These are phyloP conservation scores for Periglandula ipomoeae DNA, from an alignment of 2,329 filamentous ascomycete species.

Conservation along the genomic window DNA sequence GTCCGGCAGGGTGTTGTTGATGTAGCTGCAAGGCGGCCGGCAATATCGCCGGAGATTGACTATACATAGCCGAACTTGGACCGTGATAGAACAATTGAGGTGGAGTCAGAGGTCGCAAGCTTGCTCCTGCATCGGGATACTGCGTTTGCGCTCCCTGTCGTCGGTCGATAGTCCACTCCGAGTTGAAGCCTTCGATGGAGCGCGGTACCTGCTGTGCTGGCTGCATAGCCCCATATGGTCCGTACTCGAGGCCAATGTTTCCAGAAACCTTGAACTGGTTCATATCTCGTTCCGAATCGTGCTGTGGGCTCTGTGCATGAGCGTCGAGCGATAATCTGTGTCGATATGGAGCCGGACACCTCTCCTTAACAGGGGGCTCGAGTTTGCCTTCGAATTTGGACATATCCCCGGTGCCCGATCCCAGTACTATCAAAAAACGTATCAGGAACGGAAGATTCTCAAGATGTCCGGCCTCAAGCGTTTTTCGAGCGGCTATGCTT, in stretches of 20 bases:
- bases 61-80: slow-evolving; percentile 3
- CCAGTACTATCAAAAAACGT: slow-evolving; percentile 30
- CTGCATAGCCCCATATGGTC: background rate
- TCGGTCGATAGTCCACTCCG: background rate
- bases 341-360: slow-evolving; percentile 5
- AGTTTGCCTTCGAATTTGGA: background rate
- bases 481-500: slow-evolving; percentile 32
- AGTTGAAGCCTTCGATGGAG: slow-evolving; percentile 2
- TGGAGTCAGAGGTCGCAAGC: slow-evolving; percentile 2
- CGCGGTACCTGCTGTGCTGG: slow-evolving; percentile 4
- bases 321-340: background rate
- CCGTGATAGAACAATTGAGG: slow-evolving; percentile 5
- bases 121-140: slow-evolving; percentile 1
- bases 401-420: slow-evolving; percentile 12
- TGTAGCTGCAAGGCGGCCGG: slow-evolving; percentile 4
- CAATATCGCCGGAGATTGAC: slow-evolving; percentile 1
- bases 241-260: background rate
- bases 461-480: slow-evolving; percentile 36
- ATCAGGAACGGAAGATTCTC: slow-evolving; percentile 29
- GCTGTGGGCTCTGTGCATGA: slow-evolving; percentile 1
- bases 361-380: slow-evolving; percentile 8
- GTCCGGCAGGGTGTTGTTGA: background rate
- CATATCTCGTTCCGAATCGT: background rate
- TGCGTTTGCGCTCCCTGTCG: background rate
- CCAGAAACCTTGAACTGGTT: slow-evolving; percentile 3